These are phyloP conservation scores for Clohesyomyces aquaticus DNA, from an alignment of 495 filamentous ascomycete species.

Conservation along the genomic window DNA sequence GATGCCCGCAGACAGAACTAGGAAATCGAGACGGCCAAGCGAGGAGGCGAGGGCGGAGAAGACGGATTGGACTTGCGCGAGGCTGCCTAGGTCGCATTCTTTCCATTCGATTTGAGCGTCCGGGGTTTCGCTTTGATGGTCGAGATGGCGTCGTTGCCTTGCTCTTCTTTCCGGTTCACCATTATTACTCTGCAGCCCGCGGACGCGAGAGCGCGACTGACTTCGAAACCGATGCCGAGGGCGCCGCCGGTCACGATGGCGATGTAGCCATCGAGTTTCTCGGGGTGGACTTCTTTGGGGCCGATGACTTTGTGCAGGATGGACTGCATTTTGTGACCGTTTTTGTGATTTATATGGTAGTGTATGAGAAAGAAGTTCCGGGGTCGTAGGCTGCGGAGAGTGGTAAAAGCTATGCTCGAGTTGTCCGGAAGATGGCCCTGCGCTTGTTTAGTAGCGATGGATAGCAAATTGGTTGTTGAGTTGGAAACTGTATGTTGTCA, in stretches of 20 bases:
- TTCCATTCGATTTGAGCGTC: constrained; percentile 50
- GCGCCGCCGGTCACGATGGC: constrained; percentile 28
- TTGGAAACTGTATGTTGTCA: too few species aligned
- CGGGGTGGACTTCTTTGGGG: constrained; percentile 21
- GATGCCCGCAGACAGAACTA: constrained; percentile 57
- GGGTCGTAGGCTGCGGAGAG: not conserved
- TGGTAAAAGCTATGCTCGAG: too few species aligned
- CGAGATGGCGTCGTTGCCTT: constrained; percentile 49
- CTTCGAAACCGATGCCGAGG: constrained; percentile 35
- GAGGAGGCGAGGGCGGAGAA: constrained; percentile 43
- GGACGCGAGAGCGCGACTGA: constrained; percentile 43
- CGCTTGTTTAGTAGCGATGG: too few species aligned
- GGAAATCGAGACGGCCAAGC: constrained; percentile 50
- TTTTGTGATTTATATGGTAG: not conserved
- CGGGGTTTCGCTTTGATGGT: constrained; percentile 49
- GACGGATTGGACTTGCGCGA: constrained; percentile 48
- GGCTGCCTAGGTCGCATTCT: constrained; percentile 51
- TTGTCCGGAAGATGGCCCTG: too few species aligned
- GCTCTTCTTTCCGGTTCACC: constrained; percentile 51
- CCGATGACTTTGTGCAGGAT: constrained; percentile 22
- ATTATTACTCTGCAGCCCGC: constrained; percentile 47
- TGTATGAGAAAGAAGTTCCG: not conserved
- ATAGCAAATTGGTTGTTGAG: too few species aligned
- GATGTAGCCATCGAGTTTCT: constrained; percentile 23
- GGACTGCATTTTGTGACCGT: constrained; percentile 27